A percentile compares a stretch with the other conserved stretches of the same genome.
Evolutionary conservation across 345 rosid species (phyloP).

Genomic region (Brassica carinata): DNA sequence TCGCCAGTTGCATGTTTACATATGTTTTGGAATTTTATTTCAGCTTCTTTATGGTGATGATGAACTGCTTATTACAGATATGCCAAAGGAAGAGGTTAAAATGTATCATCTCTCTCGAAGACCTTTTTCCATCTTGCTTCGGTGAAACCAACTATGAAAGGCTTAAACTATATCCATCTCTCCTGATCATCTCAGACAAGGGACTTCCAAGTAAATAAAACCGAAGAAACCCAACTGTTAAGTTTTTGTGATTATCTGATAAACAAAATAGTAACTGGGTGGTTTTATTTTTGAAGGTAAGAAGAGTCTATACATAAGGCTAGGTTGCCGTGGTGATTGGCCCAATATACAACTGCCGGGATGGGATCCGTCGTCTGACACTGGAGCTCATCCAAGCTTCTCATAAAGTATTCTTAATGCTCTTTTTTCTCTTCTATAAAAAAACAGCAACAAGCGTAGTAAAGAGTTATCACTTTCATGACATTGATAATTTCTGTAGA

Average conservation of each 20-base stretch:
- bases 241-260: no score
- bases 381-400: conserved; percentile 25
- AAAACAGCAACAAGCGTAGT: background rate
- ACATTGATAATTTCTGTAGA: background rate
- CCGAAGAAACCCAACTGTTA: no score
- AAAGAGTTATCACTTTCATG: background rate
- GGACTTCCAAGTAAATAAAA: no score
- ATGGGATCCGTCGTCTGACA: conserved; percentile 65
- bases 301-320: conserved; percentile 83
- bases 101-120: no score
- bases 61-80: conserved; percentile 77
- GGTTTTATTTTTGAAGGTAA: conserved; percentile 47
- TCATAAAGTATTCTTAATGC: conserved; percentile 11
- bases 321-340: conserved; percentile 89
- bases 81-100: conserved; percentile 9
- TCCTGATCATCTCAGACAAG: no score
- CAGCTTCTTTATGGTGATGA: conserved; percentile 77
- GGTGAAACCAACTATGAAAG: no score
- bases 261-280: background rate
- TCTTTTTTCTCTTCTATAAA: conserved; percentile 3
- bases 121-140: no score
- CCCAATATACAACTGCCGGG: conserved; percentile 83
- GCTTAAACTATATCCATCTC: no score
- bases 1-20: background rate
- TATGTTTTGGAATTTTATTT: conserved; percentile 9